Conservation (phyloP, 2,329 filamentous ascomycete genomes). For the Cercospora sojina region DNA sequence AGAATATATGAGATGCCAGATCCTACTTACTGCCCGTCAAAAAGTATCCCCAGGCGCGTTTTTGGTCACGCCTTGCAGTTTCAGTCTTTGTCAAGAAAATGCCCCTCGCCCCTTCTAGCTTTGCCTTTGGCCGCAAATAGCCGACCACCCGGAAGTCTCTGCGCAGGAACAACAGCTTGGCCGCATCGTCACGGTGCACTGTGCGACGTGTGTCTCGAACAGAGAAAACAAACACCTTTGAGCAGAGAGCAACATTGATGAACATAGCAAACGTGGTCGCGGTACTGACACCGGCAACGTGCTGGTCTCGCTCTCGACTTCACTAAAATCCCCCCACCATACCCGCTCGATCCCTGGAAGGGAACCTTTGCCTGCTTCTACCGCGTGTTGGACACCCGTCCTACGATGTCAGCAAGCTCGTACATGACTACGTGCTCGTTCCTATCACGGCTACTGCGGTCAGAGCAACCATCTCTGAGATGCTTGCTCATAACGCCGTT, state of each 20-base stretch:
- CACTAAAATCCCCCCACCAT: neutral
- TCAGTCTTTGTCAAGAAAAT: conserved; percentile 2
- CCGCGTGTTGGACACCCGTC: neutral
- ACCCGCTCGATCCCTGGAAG: conserved; percentile 7
- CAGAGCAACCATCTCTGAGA: neutral
- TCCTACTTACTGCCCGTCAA: neutral
- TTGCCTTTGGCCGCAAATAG: conserved; percentile 12
- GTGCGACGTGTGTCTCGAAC: neutral
- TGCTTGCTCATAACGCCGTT: too few species aligned
- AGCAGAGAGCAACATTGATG: neutral
- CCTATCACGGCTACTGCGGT: neutral
- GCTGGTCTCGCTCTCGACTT: neutral
- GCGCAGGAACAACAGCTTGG: conserved; percentile 2
- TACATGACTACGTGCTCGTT: neutral
- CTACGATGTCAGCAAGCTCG: neutral
- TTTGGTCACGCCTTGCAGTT: conserved; percentile 11
- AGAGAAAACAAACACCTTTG: neutral
- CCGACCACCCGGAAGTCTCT: conserved; percentile 13
- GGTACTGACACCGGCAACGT: neutral
- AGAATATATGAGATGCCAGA: neutral
- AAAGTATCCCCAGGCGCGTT: neutral
- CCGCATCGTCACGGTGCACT: neutral
- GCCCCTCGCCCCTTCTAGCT: neutral
- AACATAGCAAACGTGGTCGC: neutral
- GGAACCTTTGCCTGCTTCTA: neutral